Evolutionary conservation across 257 asterid species (phyloP).

Genomic region (Penstemon eatonii): DNA sequence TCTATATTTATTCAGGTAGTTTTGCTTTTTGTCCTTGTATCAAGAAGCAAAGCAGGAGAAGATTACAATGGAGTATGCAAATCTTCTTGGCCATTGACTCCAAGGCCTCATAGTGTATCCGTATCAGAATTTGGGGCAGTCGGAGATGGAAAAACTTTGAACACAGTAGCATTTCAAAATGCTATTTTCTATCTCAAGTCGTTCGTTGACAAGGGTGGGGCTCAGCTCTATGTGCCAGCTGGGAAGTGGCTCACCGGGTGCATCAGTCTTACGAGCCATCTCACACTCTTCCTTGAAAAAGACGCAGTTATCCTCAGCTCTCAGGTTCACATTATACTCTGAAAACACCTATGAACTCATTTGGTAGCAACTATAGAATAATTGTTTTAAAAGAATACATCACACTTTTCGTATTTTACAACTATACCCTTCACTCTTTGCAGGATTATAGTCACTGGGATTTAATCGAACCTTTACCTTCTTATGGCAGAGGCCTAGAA

Average conservation of each 20-base stretch:
- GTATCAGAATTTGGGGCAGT: conserved; percentile 92
- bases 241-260: conserved; percentile 91
- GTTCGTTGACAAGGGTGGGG: conserved; percentile 95
- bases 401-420: too few relatives aligned
- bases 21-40: conserved; percentile 56
- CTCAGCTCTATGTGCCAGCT: conserved; percentile 91
- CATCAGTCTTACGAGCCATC: conserved; percentile 94
- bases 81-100: conserved; percentile 63
- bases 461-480: conserved; percentile 64
- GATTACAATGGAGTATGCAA: conserved; percentile 68
- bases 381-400: too few relatives aligned
- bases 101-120: conserved; percentile 97
- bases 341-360: too few relatives aligned
- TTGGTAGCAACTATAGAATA: too few relatives aligned
- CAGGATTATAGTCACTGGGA: too few relatives aligned
- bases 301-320: conserved; percentile 87
- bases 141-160: conserved; percentile 86
- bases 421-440: too few relatives aligned
- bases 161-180: conserved; percentile 91
- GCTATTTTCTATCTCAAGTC: conserved; percentile 96
- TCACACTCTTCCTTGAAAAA: conserved; percentile 84
- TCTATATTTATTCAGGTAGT: conserved; percentile 46
- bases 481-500: conserved; percentile 76
- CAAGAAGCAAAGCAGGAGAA: conserved; percentile 33
- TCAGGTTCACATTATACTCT: conserved; percentile 48